These are phyloP conservation scores for Elymus sibiricus DNA, from an alignment of 176 grass and related monocot species.

Conservation along the genomic window DNA sequence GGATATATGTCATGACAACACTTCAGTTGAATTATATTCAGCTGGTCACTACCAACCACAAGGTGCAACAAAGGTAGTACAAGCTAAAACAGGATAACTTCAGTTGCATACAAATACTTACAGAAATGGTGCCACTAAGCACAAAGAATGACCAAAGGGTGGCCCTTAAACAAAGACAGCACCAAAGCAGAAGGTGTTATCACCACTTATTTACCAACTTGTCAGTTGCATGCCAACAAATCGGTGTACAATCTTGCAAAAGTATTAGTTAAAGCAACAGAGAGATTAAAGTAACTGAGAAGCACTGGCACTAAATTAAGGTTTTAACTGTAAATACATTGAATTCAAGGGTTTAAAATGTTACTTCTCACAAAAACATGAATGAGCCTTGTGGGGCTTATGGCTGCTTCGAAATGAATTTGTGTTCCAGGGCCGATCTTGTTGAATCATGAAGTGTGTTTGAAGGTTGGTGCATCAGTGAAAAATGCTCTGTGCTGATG, in stretches of 20 bases:
- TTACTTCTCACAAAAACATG: background rate
- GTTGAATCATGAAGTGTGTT: background rate
- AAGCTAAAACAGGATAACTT: background rate
- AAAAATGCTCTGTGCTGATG: no score
- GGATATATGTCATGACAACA: conserved; percentile 8
- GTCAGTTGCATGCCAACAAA: conserved; percentile 7
- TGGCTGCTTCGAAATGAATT: no score
- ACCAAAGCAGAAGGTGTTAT: conserved; percentile 14
- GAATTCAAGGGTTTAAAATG: background rate
- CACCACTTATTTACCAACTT: background rate
- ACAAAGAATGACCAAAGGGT: conserved; percentile 9
- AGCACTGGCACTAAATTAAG: no score
- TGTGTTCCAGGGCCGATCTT: background rate
- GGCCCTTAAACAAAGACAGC: background rate
- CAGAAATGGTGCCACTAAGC: conserved; percentile 19
- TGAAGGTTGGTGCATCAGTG: background rate
- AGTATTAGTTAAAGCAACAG: background rate
- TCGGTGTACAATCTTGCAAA: background rate
- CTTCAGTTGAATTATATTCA: background rate
- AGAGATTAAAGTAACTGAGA: background rate
- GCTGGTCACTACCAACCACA: background rate
- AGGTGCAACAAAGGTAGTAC: background rate
- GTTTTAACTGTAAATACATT: background rate
- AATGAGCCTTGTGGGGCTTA: background rate
- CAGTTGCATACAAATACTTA: conserved; percentile 6